Evolutionary conservation across 192 early-diverging fungal species (phyloP).

Genomic region (Chytriomyces sp.): DNA sequence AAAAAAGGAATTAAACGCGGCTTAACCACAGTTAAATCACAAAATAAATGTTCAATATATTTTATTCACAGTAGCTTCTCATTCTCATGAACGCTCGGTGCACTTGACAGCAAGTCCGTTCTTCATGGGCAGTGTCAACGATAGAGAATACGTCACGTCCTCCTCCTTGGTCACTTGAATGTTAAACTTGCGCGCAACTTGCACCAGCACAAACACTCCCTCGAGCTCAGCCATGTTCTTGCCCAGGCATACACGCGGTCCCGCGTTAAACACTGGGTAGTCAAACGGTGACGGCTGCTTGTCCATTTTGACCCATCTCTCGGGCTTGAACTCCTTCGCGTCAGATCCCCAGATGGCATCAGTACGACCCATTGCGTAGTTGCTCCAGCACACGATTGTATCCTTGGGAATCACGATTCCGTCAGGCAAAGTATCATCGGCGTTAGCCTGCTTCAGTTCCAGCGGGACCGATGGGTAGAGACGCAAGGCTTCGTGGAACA

Average conservation of each 20-base stretch:
- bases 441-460: conserved; percentile 60
- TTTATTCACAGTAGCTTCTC: not conserved
- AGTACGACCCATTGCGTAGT: conserved; percentile 58
- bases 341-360: conserved; percentile 66
- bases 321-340: conserved; percentile 65
- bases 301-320: conserved; percentile 60
- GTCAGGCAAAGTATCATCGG: conserved; percentile 67
- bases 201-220: conserved; percentile 38
- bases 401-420: conserved; percentile 57
- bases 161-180: conserved; percentile 14
- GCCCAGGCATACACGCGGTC: conserved; percentile 45
- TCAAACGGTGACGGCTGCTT: conserved; percentile 31
- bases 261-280: conserved; percentile 40
- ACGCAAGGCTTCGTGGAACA: conserved; percentile 66
- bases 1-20: not conserved
- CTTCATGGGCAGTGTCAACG: conserved; percentile 37
- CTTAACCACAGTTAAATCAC: not conserved
- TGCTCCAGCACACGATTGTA: conserved; percentile 49
- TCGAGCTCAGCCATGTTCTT: conserved; percentile 42
- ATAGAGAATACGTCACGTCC: conserved; percentile 18
- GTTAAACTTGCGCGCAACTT: conserved; percentile 29
- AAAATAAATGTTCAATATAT: not conserved
- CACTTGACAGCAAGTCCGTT: not conserved
- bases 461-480: conserved; percentile 68
- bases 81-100: not conserved